phyloP scores from a whole-genome alignment of 2,329 filamentous ascomycete genomes.

The Colletotrichum coccodes region DNA sequence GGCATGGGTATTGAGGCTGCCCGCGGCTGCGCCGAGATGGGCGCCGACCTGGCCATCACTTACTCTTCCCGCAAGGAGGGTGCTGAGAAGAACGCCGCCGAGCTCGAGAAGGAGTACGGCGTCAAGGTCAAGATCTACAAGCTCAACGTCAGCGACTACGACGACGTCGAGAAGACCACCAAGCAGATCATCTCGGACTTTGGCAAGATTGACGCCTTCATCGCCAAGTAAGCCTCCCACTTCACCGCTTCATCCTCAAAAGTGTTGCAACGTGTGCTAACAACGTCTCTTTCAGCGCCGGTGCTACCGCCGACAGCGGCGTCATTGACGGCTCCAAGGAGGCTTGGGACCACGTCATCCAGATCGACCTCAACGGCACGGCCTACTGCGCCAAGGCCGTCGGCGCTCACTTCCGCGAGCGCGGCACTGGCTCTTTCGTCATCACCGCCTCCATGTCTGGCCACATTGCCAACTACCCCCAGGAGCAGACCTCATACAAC shows the following conservation, averaged over 20 bases:
- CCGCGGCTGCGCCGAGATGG: conserved; percentile 76
- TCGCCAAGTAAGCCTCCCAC: conserved; percentile 72
- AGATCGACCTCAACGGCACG: conserved; percentile 73
- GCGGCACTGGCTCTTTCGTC: conserved; percentile 72
- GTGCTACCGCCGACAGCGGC: conserved; percentile 74
- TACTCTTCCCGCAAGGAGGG: conserved; percentile 77
- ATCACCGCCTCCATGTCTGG: conserved; percentile 78
- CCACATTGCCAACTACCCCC: conserved; percentile 76
- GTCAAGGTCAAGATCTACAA: conserved; percentile 73
- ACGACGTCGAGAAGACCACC: conserved; percentile 62
- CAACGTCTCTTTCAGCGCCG: conserved; percentile 55
- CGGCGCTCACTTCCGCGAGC: conserved; percentile 71
- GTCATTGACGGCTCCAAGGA: conserved; percentile 75
- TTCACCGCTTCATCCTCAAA: neutral
- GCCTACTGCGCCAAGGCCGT: conserved; percentile 77
- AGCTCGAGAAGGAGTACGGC: conserved; percentile 73
- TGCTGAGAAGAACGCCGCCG: conserved; percentile 72
- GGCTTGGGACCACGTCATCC: conserved; percentile 72
- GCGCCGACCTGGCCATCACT: conserved; percentile 77
- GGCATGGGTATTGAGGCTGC: conserved; percentile 78
- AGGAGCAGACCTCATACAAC: conserved; percentile 75
- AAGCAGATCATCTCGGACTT: conserved; percentile 78
- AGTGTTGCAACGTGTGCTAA: conserved; percentile 5
- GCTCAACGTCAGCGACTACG: conserved; percentile 65
- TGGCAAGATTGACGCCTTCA: conserved; percentile 77